These are phyloP conservation scores for Scheffersomyces insectosa DNA, from an alignment of 1,139 yeast genomes.

Conservation along the genomic window DNA sequence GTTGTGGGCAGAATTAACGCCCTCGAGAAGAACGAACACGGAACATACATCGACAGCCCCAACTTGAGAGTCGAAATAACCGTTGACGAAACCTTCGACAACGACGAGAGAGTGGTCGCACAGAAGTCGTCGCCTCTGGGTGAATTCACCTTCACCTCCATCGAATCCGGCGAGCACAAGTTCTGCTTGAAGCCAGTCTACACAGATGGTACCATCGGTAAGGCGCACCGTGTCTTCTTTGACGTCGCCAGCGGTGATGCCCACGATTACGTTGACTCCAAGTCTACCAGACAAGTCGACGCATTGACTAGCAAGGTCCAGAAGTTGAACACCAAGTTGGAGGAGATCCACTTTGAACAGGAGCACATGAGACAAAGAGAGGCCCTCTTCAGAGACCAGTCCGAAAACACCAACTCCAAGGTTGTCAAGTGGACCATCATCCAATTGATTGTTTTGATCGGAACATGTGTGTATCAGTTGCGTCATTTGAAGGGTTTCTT, in stretches of 20 bases:
- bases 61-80: slow-evolving; percentile 42
- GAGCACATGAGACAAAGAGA: slow-evolving; percentile 50
- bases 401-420: slow-evolving; percentile 47
- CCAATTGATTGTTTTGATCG: slow-evolving; percentile 47
- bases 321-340: slow-evolving; percentile 42
- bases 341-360: slow-evolving; percentile 47
- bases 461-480: slow-evolving; percentile 51
- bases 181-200: slow-evolving; percentile 48
- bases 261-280: slow-evolving; percentile 49
- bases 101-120: slow-evolving; percentile 43
- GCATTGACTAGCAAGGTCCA: slow-evolving; percentile 42
- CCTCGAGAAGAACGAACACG: slow-evolving; percentile 33
- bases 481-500: slow-evolving; percentile 53
- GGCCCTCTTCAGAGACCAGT: slow-evolving; percentile 48
- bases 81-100: slow-evolving; percentile 49
- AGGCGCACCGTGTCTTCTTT: slow-evolving; percentile 44
- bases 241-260: slow-evolving; percentile 51
- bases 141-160: slow-evolving; percentile 35
- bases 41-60: slow-evolving; percentile 30
- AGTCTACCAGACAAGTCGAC: slow-evolving; percentile 46
- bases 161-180: slow-evolving; percentile 49
- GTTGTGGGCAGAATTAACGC: slow-evolving; percentile 50
- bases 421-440: slow-evolving; percentile 50
- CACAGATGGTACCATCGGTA: slow-evolving; percentile 34
- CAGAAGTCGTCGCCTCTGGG: slow-evolving; percentile 43